These are phyloP conservation scores for Coemansia javaensis DNA, from an alignment of 192 early-diverging fungal species.

Conservation along the genomic window DNA sequence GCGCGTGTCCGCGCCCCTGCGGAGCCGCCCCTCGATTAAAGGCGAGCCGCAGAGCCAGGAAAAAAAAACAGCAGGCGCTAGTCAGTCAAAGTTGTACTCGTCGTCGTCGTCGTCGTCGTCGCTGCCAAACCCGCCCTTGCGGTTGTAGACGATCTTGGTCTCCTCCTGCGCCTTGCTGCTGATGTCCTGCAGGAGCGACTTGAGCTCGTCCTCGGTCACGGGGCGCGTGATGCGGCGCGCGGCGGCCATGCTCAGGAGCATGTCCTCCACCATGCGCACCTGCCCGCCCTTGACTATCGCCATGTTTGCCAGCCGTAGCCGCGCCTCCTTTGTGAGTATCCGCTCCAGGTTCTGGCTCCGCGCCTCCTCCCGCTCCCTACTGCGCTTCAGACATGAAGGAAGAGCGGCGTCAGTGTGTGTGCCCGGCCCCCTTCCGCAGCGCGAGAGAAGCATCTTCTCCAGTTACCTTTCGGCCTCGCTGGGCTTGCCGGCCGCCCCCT, in stretches of 20 bases:
- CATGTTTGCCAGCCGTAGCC: slow-evolving; percentile 82
- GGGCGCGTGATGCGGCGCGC: slow-evolving; percentile 74
- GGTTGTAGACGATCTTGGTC: slow-evolving; percentile 27
- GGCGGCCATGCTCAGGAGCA: slow-evolving; percentile 87
- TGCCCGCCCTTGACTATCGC: slow-evolving; percentile 69
- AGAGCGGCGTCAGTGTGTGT: no score
- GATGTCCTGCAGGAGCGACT: slow-evolving; percentile 79
- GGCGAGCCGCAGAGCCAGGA: no score
- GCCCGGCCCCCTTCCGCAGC: no score
- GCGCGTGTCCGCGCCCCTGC: no score
- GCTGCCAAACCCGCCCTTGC: slow-evolving; percentile 9
- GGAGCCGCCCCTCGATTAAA: no score
- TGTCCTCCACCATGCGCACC: slow-evolving; percentile 74
- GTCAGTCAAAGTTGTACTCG: slow-evolving; percentile 36
- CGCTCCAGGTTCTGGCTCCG: slow-evolving; percentile 74
- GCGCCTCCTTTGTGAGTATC: slow-evolving; percentile 75
- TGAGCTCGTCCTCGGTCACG: slow-evolving; percentile 79
- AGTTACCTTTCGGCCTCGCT: slow-evolving; percentile 7
- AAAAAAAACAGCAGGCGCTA: background rate
- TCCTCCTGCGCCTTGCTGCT: slow-evolving; percentile 52
- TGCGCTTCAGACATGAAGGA: no score
- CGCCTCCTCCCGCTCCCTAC: slow-evolving; percentile 71
- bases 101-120: slow-evolving; percentile 15
- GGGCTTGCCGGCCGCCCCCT: background rate
- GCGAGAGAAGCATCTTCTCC: no score